Evolutionary conservation across 805 yeast species (phyloP).

Genomic region (Candida tibetensis): DNA sequence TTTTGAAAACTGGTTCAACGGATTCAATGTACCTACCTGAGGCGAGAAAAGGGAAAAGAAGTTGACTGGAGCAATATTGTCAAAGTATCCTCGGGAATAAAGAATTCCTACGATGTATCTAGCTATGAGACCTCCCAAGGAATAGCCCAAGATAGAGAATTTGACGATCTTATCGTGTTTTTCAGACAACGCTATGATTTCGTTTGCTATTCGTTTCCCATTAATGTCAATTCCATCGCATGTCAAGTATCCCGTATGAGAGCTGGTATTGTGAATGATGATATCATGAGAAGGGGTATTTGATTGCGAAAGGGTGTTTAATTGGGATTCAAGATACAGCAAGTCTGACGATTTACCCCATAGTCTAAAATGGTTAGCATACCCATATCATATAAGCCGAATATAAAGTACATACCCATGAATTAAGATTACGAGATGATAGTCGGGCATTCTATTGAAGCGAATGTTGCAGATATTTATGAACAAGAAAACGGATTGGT

Average conservation of each 20-base stretch:
- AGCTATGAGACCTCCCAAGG: constrained; percentile 83
- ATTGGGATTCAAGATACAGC: constrained; percentile 52
- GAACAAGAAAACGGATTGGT: no score
- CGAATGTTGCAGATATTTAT: no score
- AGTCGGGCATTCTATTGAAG: no score
- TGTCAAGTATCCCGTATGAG: constrained; percentile 73
- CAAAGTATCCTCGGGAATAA: constrained; percentile 51
- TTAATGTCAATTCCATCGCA: constrained; percentile 87
- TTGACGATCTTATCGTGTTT: constrained; percentile 46
- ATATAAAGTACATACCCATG: no score
- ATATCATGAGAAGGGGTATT: constrained; percentile 21
- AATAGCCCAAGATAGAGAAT: constrained; percentile 81
- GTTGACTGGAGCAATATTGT: constrained; percentile 51
- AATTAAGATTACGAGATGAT: constrained; percentile 67
- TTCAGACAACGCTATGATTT: constrained; percentile 38
- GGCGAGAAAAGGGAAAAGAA: constrained; percentile 53
- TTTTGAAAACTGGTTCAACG: constrained; percentile 34
- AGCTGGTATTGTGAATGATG: constrained; percentile 50
- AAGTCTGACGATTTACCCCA: constrained; percentile 80
- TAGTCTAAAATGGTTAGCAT: no score
- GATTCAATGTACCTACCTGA: constrained; percentile 70
- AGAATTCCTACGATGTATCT: constrained; percentile 78
- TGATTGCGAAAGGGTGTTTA: constrained; percentile 29
- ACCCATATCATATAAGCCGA: no score
- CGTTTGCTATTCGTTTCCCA: constrained; percentile 71